phyloP scores from a whole-genome alignment of 1,284 basidiomycete species.

The Ganoderma multipileum region DNA sequence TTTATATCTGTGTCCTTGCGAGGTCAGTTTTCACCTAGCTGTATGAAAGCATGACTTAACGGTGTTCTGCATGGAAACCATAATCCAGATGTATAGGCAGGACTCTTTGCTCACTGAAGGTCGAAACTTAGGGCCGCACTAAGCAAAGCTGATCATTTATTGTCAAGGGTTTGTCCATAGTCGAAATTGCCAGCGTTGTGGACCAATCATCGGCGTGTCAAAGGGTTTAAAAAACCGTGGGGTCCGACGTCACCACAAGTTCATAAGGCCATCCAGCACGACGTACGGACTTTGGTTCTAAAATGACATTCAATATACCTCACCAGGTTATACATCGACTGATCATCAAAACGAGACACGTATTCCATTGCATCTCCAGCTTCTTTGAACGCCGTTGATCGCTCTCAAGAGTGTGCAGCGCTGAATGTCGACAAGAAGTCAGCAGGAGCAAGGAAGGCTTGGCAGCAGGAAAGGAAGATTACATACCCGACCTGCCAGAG shows the following conservation, averaged over 20 bases:
- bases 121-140: too few species aligned
- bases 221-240: too few species aligned
- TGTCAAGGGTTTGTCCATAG: too few species aligned
- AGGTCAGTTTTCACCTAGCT: neutral
- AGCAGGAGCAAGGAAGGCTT: neutral
- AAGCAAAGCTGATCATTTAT: too few species aligned
- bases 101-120: too few species aligned
- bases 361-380: neutral
- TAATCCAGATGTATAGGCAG: neutral
- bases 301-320: neutral
- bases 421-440: neutral
- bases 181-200: too few species aligned
- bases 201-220: too few species aligned
- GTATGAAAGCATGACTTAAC: neutral
- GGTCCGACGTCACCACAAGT: neutral
- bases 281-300: neutral
- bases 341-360: neutral
- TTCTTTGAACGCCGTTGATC: neutral
- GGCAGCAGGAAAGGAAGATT: neutral
- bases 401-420: conserved; percentile 3
- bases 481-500: conserved; percentile 36
- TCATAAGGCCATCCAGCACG: neutral
- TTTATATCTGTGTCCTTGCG: neutral
- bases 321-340: neutral
- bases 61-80: neutral